These are phyloP conservation scores for Ceratocystiopsis minuta DNA, from an alignment of 2,329 filamentous ascomycete genomes.

Conservation along the genomic window DNA sequence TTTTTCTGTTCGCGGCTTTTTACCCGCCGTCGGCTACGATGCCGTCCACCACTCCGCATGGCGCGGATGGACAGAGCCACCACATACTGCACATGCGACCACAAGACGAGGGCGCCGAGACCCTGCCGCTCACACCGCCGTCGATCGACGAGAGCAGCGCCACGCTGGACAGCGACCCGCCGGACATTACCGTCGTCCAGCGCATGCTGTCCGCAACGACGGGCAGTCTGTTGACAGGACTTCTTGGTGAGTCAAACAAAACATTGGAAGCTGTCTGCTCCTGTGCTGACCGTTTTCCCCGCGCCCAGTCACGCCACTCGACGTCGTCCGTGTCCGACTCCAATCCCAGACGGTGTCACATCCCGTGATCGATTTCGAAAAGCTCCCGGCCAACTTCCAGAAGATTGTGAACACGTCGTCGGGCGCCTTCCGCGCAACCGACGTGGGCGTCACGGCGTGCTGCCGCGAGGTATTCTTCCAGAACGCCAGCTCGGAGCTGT, in stretches of 20 bases:
- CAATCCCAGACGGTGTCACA: slow-evolving; percentile 53
- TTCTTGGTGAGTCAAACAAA: slow-evolving; percentile 45
- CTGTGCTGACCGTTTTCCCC: not conserved
- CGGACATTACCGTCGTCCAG: slow-evolving; percentile 63
- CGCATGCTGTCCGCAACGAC: slow-evolving; percentile 91
- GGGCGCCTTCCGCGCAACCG: slow-evolving; percentile 53
- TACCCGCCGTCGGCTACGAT: slow-evolving; percentile 1
- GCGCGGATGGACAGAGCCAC: slow-evolving; percentile 18
- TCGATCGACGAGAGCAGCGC: slow-evolving; percentile 15
- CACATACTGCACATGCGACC: slow-evolving; percentile 16
- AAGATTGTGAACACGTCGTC: slow-evolving; percentile 37
- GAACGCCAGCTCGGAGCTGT: slow-evolving; percentile 66
- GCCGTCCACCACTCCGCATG: slow-evolving; percentile 5
- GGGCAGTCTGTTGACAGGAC: slow-evolving; percentile 74
- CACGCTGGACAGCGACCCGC: slow-evolving; percentile 18
- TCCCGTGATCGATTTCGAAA: slow-evolving; percentile 17
- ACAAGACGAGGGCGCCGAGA: slow-evolving; percentile 17
- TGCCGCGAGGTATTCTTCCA: slow-evolving; percentile 96
- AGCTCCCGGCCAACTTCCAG: slow-evolving; percentile 33
- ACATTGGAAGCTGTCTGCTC: not conserved
- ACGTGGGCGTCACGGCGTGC: slow-evolving; percentile 83
- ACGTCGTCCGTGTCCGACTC: slow-evolving; percentile 86
- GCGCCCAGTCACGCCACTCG: slow-evolving; percentile 83
- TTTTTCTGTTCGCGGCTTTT: too few relatives aligned
- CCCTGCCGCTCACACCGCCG: slow-evolving; percentile 15